These are phyloP conservation scores for Botryotinia calthae DNA, from an alignment of 2,329 filamentous ascomycete genomes.

Conservation along the genomic window DNA sequence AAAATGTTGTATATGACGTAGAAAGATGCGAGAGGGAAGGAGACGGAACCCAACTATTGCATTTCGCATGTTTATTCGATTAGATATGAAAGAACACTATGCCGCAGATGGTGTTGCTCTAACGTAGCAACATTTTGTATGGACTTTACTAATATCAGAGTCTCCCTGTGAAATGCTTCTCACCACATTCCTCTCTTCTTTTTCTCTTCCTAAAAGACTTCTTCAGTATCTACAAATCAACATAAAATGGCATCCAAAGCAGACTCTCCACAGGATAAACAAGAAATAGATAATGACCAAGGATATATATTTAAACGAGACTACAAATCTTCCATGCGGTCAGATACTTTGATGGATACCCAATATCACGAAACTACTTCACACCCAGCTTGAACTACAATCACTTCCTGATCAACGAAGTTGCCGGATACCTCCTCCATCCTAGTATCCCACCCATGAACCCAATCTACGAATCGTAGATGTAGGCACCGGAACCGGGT, in stretches of 20 bases:
- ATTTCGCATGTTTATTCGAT: neutral
- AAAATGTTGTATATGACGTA: neutral
- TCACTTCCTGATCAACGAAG: neutral
- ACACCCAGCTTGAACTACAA: neutral
- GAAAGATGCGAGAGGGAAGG: neutral
- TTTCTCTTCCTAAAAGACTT: accelerated
- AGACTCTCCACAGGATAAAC: neutral
- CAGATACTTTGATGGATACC: neutral
- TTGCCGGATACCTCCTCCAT: neutral
- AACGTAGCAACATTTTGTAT: neutral
- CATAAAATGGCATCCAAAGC: neutral
- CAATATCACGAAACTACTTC: neutral
- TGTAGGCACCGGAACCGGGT: neutral
- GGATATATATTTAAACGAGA: neutral
- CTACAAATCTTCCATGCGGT: neutral
- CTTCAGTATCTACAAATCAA: neutral
- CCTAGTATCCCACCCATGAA: neutral
- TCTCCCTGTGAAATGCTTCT: neutral
- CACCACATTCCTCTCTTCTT: neutral
- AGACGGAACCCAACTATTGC: neutral
- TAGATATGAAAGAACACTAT: neutral
- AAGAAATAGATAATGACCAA: neutral
- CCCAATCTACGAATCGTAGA: neutral
- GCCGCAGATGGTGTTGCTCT: neutral
- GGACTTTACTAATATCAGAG: neutral